Percentiles rank a stretch among this genome's conserved stretches.
phyloP scores from a whole-genome alignment of 129 eudicot species.

The Escallonia rubra region DNA sequence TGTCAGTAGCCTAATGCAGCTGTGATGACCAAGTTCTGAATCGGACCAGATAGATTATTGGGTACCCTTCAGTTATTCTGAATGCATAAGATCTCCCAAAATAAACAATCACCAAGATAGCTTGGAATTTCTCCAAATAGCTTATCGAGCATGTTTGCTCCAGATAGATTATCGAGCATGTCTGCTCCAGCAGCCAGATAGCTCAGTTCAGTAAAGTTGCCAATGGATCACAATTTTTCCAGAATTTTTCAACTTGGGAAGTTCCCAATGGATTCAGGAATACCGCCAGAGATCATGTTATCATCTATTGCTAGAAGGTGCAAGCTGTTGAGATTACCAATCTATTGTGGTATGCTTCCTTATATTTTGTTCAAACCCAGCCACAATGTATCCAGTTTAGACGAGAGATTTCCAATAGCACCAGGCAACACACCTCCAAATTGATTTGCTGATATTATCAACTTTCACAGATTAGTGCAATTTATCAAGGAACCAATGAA shows the following conservation, averaged over 20 bases:
- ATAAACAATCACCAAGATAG: conserved; percentile 9
- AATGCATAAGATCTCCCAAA: not conserved
- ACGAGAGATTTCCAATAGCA: conserved; percentile 11
- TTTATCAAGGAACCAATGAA: conserved; percentile 20
- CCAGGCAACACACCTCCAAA: conserved; percentile 18
- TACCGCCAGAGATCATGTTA: conserved; percentile 6
- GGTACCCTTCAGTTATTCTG: too few species aligned
- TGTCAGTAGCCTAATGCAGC: too few species aligned
- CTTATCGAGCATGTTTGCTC: too few species aligned
- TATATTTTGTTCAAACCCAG: not conserved
- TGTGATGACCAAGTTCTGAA: too few species aligned
- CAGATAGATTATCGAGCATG: too few species aligned
- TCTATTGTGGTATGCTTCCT: conserved; percentile 15
- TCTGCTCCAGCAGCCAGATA: too few species aligned
- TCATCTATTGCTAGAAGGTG: not conserved
- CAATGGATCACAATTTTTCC: not conserved
- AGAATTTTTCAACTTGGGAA: not conserved
- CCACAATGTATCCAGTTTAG: not conserved
- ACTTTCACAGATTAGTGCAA: not conserved
- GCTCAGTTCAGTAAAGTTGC: conserved; percentile 3
- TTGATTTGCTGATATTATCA: conserved; percentile 3
- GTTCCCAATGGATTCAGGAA: conserved; percentile 17
- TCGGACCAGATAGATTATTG: too few species aligned
- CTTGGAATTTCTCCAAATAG: conserved; percentile 9
- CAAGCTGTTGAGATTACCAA: conserved; percentile 15